Conservation (phyloP, 441 rosid genomes). For the Biscutella laevigata region DNA sequence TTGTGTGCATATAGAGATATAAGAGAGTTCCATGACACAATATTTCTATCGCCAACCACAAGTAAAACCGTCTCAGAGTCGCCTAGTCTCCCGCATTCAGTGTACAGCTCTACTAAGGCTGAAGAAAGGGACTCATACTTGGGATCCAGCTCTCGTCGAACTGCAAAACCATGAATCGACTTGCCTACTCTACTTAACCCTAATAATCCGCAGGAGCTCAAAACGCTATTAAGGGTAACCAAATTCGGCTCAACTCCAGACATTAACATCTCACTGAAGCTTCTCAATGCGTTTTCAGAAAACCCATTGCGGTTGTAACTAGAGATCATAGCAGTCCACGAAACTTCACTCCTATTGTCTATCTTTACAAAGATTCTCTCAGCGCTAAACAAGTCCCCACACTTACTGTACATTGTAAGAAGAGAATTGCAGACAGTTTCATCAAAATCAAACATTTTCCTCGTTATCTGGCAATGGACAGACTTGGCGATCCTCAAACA, state of each 20-base stretch:
- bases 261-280: slow-evolving; percentile 46
- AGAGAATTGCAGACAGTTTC: slow-evolving; percentile 44
- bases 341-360: slow-evolving; percentile 26
- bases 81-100: slow-evolving; percentile 37
- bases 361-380: slow-evolving; percentile 37
- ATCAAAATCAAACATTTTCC: slow-evolving; percentile 30
- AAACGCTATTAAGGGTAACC: slow-evolving; percentile 52
- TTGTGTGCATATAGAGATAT: slow-evolving; percentile 45
- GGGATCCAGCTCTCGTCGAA: slow-evolving; percentile 36
- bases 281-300: slow-evolving; percentile 39
- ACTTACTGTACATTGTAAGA: slow-evolving; percentile 59
- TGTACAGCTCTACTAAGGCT: slow-evolving; percentile 52
- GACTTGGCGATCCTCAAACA: slow-evolving; percentile 39
- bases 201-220: slow-evolving; percentile 56
- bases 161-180: slow-evolving; percentile 55
- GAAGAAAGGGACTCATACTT: slow-evolving; percentile 45
- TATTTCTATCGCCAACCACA: slow-evolving; percentile 36
- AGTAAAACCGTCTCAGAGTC: slow-evolving; percentile 42
- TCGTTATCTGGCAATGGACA: slow-evolving; percentile 41
- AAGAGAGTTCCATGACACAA: slow-evolving; percentile 62
- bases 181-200: slow-evolving; percentile 53
- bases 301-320: slow-evolving; percentile 48
- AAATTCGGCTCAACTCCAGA: slow-evolving; percentile 40
- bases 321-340: slow-evolving; percentile 74
- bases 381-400: slow-evolving; percentile 56